phyloP scores from a whole-genome alignment of 805 yeast genomes.

The Kuraishia hungarica region DNA sequence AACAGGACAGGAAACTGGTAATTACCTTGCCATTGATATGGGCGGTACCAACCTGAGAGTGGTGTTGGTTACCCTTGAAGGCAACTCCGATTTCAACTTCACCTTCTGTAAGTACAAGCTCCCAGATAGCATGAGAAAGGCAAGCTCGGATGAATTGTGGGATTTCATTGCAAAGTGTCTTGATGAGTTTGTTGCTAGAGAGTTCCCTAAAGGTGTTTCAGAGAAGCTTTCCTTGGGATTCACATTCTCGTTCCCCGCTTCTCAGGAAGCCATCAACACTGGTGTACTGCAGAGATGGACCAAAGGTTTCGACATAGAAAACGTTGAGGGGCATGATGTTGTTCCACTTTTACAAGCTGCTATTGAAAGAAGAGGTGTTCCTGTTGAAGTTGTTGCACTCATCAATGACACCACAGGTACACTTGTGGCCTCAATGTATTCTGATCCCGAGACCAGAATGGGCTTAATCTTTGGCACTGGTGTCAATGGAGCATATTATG shows the following conservation, averaged over 20 bases:
- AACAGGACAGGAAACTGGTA: constrained; percentile 85
- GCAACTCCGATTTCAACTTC: constrained; percentile 77
- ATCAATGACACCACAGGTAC: constrained; percentile 98
- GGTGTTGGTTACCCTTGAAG: constrained; percentile 76
- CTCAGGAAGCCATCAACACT: constrained; percentile 73
- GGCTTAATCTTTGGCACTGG: constrained; percentile 98
- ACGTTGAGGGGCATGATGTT: constrained; percentile 91
- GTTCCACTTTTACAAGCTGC: constrained; percentile 85
- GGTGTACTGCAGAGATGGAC: constrained; percentile 96
- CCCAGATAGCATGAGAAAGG: constrained; percentile 73
- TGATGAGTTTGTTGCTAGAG: constrained; percentile 56
- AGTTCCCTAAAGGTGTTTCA: constrained; percentile 54
- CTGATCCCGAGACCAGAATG: constrained; percentile 83
- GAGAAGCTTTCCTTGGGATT: constrained; percentile 75
- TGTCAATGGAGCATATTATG: constrained; percentile 95
- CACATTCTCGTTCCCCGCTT: constrained; percentile 89
- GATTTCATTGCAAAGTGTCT: constrained; percentile 80
- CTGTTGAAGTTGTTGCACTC: constrained; percentile 83
- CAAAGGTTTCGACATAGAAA: constrained; percentile 90
- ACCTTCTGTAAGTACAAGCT: constrained; percentile 79
- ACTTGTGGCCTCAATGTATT: constrained; percentile 87
- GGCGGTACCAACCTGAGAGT: constrained; percentile 98
- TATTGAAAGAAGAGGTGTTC: constrained; percentile 52
- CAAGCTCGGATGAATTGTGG: constrained; percentile 70
- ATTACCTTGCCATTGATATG: constrained; percentile 86